Conservation (phyloP, 176 grass and related monocot genomes). For the Paspalum notatum region DNA sequence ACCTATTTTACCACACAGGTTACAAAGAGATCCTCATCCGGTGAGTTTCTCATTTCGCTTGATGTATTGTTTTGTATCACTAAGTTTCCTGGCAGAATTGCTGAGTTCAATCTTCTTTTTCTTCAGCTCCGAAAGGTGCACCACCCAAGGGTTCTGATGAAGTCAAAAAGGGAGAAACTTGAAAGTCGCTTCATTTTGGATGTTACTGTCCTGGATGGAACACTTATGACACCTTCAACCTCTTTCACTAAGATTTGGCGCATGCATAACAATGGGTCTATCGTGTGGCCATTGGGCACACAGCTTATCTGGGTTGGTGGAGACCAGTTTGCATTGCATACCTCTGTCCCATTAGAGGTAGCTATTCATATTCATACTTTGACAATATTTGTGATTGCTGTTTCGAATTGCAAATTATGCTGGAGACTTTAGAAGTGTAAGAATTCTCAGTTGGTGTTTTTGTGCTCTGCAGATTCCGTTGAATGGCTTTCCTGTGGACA, state of each 20-base stretch:
- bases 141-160: conserved; percentile 32
- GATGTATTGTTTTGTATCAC: background rate
- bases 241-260: conserved; percentile 94
- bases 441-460: background rate
- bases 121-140: conserved; percentile 50
- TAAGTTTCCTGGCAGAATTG: conserved; percentile 10
- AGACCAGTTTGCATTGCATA: conserved; percentile 60
- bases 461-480: conserved; percentile 66
- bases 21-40: conserved; percentile 30
- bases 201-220: conserved; percentile 82
- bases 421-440: background rate
- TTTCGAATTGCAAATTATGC: conserved; percentile 13
- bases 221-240: conserved; percentile 70
- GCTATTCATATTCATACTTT: conserved; percentile 5
- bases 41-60: conserved; percentile 41
- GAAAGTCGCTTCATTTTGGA: conserved; percentile 92
- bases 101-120: background rate
- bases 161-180: conserved; percentile 66
- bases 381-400: background rate
- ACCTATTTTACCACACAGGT: conserved; percentile 41
- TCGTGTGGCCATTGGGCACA: conserved; percentile 74
- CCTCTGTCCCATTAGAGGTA: conserved; percentile 75
- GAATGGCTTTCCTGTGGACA: conserved; percentile 61
- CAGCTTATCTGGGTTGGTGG: conserved; percentile 90
- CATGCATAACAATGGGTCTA: conserved; percentile 84